Evolutionary conservation across 352 stramenopile genomes (phyloP).

Genomic region (Phytophthora citricola): DNA sequence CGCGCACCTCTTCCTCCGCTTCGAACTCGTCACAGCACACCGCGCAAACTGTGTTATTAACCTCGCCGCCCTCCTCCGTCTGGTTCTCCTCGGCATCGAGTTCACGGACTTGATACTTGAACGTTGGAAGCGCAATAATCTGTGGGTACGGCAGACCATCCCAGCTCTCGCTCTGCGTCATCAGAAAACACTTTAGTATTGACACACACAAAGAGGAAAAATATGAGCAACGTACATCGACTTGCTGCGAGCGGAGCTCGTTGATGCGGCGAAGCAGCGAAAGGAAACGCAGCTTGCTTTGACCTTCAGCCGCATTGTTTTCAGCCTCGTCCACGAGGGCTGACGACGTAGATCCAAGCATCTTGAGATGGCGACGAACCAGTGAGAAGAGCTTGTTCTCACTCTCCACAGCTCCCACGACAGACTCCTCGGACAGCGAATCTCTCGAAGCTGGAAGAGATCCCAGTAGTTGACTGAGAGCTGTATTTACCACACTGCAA

Average conservation of each 20-base stretch:
- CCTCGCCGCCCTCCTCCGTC: conserved; percentile 38
- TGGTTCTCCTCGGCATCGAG: conserved; percentile 31
- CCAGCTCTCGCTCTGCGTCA: conserved; percentile 61
- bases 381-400: conserved; percentile 43
- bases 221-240: conserved; percentile 43
- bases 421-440: conserved; percentile 8
- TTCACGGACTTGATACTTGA: conserved; percentile 70
- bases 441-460: conserved; percentile 15
- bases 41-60: conserved; percentile 82
- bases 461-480: conserved; percentile 38
- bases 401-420: conserved; percentile 20
- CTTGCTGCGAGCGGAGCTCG: conserved; percentile 83
- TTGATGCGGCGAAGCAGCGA: conserved; percentile 84
- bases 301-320: conserved; percentile 42
- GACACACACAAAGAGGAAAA: background rate
- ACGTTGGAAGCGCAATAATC: conserved; percentile 82
- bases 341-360: conserved; percentile 29
- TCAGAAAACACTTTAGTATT: conserved; percentile 5
- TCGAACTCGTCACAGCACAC: conserved; percentile 87
- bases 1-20: conserved; percentile 76
- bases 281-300: conserved; percentile 74
- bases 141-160: conserved; percentile 84
- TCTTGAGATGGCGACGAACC: conserved; percentile 38
- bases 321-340: conserved; percentile 12
- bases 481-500: conserved; percentile 35